Evolutionary conservation across 2,329 filamentous ascomycete genomes (phyloP).

Genomic region (Monilinia aucupariae): DNA sequence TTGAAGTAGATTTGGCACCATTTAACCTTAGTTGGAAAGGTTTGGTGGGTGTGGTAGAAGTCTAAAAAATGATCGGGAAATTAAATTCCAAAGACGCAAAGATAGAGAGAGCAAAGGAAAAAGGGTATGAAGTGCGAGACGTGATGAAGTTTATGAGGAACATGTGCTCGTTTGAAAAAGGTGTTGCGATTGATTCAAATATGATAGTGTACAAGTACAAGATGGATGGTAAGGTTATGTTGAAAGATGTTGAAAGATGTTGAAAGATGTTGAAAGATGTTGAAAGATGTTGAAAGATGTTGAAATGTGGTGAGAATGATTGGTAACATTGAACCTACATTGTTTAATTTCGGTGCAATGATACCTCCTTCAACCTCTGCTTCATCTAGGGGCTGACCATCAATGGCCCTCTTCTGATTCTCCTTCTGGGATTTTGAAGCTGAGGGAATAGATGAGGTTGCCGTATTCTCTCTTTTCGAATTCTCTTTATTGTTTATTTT

Average conservation of each 20-base stretch:
- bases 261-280: no score
- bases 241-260: no score
- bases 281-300: no score
- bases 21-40: conserved; percentile 13
- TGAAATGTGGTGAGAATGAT: no score
- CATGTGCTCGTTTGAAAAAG: background rate
- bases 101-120: background rate
- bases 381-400: conserved; percentile 4
- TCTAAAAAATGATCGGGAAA: conserved; percentile 7
- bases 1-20: conserved; percentile 13
- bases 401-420: background rate
- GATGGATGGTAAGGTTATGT: no score
- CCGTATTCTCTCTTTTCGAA: conserved; percentile 17
- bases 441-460: conserved; percentile 14
- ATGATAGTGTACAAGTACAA: background rate
- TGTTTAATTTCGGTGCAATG: background rate
- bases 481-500: conserved; percentile 13
- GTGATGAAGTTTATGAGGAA: background rate
- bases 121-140: background rate
- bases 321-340: background rate
- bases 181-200: background rate
- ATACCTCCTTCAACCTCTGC: conserved; percentile 2
- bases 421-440: conserved; percentile 15
- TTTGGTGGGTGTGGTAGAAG: conserved; percentile 9
- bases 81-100: conserved; percentile 6